Evolutionary conservation across 2,329 filamentous ascomycete genomes (phyloP).

Genomic region (Botrytis porri): DNA sequence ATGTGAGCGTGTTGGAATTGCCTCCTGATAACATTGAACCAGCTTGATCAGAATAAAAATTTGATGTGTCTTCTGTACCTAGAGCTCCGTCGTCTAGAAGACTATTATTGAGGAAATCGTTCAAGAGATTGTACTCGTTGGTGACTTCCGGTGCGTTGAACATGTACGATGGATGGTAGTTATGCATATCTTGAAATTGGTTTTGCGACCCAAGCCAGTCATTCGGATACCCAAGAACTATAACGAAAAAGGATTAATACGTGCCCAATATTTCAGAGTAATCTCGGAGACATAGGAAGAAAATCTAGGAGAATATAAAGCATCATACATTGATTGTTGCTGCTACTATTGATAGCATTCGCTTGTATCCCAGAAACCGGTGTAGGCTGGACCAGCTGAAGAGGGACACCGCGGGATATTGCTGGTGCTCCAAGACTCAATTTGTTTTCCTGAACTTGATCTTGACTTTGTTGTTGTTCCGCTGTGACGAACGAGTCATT

Average conservation of each 20-base stretch:
- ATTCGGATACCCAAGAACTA: constrained; percentile 77
- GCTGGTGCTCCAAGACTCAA: constrained; percentile 39
- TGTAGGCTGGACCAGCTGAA: constrained; percentile 71
- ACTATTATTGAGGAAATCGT: constrained; percentile 92
- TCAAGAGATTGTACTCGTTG: constrained; percentile 94
- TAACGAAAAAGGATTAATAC: constrained; percentile 45
- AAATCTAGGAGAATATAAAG: constrained; percentile 12
- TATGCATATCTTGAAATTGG: constrained; percentile 91
- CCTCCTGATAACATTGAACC: constrained; percentile 48
- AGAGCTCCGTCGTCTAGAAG: constrained; percentile 79
- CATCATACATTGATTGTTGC: constrained; percentile 70
- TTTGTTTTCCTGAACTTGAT: constrained; percentile 45
- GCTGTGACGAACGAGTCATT: constrained; percentile 49
- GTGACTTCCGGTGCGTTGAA: constrained; percentile 91
- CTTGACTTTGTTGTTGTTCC: constrained; percentile 45
- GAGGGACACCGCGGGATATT: constrained; percentile 49
- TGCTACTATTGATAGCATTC: constrained; percentile 58
- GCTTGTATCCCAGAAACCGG: constrained; percentile 65
- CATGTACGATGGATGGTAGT: constrained; percentile 91
- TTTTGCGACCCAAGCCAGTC: constrained; percentile 74
- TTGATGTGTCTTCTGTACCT: constrained; percentile 64
- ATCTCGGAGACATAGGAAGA: constrained; percentile 31
- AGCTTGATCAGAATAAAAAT: constrained; percentile 57
- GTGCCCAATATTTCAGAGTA: constrained; percentile 24
- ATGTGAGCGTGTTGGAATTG: constrained; percentile 42